Percentiles rank a stretch among this genome's conserved stretches.
phyloP scores from a whole-genome alignment of 331 rosid species.

The Malus hybrid region DNA sequence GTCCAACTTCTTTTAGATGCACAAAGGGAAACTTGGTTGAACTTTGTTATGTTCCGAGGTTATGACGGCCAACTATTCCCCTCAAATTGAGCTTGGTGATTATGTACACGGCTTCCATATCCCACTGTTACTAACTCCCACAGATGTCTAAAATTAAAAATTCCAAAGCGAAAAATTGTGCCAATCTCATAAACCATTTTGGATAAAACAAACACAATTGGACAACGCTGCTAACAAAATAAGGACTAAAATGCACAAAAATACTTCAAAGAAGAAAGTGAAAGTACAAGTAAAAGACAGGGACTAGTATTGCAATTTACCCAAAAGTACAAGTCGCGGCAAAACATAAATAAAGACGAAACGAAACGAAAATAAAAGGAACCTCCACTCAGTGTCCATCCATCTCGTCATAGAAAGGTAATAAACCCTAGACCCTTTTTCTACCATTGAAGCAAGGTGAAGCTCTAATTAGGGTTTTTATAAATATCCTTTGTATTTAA shows the following conservation, averaged over 20 bases:
- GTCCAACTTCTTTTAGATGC: not conserved
- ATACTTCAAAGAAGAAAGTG: not conserved
- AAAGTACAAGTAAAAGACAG: not conserved
- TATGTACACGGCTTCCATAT: not conserved
- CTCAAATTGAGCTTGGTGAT: not conserved
- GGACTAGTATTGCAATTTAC: too few species aligned
- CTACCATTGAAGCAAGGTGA: not conserved
- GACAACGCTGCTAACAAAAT: too few species aligned
- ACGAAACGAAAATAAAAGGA: not conserved
- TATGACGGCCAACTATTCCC: not conserved
- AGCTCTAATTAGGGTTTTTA: not conserved
- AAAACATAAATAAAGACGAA: not conserved
- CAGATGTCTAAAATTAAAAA: not conserved
- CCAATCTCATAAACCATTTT: too few species aligned
- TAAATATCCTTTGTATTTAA: too few species aligned
- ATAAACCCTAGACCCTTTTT: not conserved
- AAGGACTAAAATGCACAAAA: too few species aligned
- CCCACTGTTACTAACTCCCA: not conserved
- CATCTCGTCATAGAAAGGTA: not conserved
- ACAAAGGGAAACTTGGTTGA: not conserved
- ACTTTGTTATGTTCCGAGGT: not conserved
- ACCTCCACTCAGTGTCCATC: not conserved
- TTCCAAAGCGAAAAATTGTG: not conserved
- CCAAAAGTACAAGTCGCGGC: not conserved
- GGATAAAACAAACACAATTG: too few species aligned